Percentiles rank a stretch among this genome's conserved stretches.
These are phyloP conservation scores for Agrocybe praecox DNA, from an alignment of 768 basidiomycete genomes.

Conservation along the genomic window DNA sequence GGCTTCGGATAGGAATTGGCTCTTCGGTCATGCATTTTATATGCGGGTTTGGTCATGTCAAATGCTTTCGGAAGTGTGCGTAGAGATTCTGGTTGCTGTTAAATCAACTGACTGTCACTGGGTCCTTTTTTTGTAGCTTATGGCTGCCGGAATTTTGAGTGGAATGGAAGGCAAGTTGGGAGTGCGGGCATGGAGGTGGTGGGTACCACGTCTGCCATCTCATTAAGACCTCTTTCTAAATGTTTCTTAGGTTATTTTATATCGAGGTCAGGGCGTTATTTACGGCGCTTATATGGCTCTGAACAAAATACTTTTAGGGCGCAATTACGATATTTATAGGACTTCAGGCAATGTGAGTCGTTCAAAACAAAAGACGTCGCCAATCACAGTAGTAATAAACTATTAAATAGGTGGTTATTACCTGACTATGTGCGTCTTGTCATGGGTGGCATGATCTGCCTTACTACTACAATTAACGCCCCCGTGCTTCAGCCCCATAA, in stretches of 20 bases:
- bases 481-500: conserved; percentile 54
- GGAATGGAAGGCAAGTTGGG: conserved; percentile 70
- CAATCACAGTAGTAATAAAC: not conserved
- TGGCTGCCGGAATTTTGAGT: conserved; percentile 74
- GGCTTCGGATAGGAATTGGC: conserved; percentile 67
- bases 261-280: conserved; percentile 56
- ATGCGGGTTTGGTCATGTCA: conserved; percentile 58
- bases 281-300: not conserved
- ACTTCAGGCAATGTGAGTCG: conserved; percentile 49
- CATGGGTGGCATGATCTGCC: too few species aligned
- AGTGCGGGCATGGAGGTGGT: conserved; percentile 74
- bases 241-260: conserved; percentile 61
- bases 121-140: conserved; percentile 49
- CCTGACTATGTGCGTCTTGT: conserved; percentile 59
- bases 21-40: conserved; percentile 61
- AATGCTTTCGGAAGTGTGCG: conserved; percentile 69
- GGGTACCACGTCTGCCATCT: conserved; percentile 8
- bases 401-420: conserved; percentile 49
- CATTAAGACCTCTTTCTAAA: not conserved
- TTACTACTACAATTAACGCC: too few species aligned
- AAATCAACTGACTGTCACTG: too few species aligned
- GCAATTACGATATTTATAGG: conserved; percentile 64
- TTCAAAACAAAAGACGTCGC: not conserved
- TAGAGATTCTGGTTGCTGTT: too few species aligned
- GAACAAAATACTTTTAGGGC: conserved; percentile 41